phyloP scores from a whole-genome alignment of 176 grass and related monocot genomes.

The Thinopyrum elongatum region DNA sequence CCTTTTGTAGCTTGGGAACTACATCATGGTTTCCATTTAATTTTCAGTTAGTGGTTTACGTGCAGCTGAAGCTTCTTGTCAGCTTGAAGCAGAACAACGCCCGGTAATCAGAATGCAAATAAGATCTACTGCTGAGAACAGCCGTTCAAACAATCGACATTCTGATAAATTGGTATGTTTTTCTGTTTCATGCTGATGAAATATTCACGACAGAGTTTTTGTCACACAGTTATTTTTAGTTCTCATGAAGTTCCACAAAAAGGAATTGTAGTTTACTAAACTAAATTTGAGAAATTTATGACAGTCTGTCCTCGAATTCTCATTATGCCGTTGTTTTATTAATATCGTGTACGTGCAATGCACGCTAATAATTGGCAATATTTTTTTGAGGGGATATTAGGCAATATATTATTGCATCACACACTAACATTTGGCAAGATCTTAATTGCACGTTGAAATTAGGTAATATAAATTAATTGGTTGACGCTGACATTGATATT shows the following conservation, averaged over 20 bases:
- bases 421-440: too few species aligned
- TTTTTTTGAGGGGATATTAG: too few species aligned
- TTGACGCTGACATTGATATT: too few species aligned
- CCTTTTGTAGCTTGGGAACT: neutral
- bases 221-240: neutral
- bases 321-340: neutral
- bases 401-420: too few species aligned
- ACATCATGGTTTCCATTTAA: conserved; percentile 11
- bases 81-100: conserved; percentile 38
- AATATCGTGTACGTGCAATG: neutral
- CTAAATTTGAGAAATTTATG: neutral
- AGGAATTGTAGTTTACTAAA: neutral
- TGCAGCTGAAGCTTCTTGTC: conserved; percentile 25
- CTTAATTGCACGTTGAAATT: too few species aligned
- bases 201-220: neutral
- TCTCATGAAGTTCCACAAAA: neutral
- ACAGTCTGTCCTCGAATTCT: neutral
- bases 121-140: conserved; percentile 48
- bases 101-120: conserved; percentile 56
- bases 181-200: neutral
- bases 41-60: conserved; percentile 47
- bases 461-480: too few species aligned
- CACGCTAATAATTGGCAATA: too few species aligned
- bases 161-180: conserved; percentile 41
- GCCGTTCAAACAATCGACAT: conserved; percentile 35